Conservation (phyloP, 495 filamentous ascomycete genomes). For the Pyrenula massariospora region DNA sequence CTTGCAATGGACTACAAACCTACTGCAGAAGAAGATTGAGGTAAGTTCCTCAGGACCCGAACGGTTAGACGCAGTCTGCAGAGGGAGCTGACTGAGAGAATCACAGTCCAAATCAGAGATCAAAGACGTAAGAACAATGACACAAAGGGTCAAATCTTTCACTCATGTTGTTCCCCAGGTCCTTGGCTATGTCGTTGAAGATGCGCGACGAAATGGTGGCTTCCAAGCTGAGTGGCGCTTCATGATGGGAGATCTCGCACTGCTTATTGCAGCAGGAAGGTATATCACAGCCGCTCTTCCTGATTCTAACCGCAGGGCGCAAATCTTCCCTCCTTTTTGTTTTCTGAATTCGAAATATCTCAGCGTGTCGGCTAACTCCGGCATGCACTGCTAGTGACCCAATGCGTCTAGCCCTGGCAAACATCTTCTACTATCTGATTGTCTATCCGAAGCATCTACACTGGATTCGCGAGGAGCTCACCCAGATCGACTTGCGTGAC, state of each 20-base stretch:
- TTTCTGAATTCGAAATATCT: background rate
- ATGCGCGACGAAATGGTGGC: conserved; percentile 1
- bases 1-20: background rate
- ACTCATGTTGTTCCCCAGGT: background rate
- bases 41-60: background rate
- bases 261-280: conserved; percentile 2
- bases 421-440: conserved; percentile 20
- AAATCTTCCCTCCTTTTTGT: background rate
- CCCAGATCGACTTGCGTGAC: conserved; percentile 1
- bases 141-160: background rate
- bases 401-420: conserved; percentile 12
- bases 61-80: background rate
- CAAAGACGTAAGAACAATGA: conserved; percentile 3
- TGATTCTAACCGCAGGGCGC: background rate
- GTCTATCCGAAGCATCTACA: conserved; percentile 6
- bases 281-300: background rate
- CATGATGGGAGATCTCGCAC: conserved; percentile 1
- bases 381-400: conserved; percentile 12
- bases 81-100: conserved; percentile 6
- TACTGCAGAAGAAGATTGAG: conserved; percentile 1
- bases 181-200: background rate
- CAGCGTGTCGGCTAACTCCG: background rate
- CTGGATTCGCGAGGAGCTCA: conserved; percentile 7
- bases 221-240: background rate
- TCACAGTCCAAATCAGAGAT: background rate